Evolutionary conservation across 306 rosid species (phyloP), one percentile per base, ranked within the genome.

Genomic region (Sphenostylis stenocarpa): DNA sequence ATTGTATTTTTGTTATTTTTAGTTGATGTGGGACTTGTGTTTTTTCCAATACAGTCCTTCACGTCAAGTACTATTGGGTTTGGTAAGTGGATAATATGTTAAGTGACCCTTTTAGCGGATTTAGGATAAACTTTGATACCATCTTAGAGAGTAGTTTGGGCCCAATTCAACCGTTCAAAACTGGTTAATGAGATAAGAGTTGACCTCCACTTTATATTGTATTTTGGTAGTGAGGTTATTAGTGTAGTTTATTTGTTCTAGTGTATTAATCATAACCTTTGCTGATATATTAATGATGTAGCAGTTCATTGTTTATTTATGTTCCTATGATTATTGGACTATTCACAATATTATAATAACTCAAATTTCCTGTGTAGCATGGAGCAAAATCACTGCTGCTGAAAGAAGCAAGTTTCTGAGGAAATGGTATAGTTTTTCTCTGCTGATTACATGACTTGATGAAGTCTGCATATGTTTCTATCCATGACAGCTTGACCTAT

Each of bases 361-460:
- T 51, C 64, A 10, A 51, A 29, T 61, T 14, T 73, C 47, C 41
- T 71, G 23, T 88, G 87, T 71, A 96, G 99, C 94, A 71, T 96
- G 99, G 99, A 92, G 99, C 87, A 92, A 92, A 75, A 80, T 69
- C 75, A 89, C 99, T 84, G 93, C 93, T 73, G 79, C 90, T 72
- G 99, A 91, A 76, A 85, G 99, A 84, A 91, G 99, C 85, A 91
- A 87, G 77, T 55, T 33, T 80, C 81, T 96, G 52, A 85, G 99
- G 73, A 92, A 89, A 88, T 96, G 97, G 99, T 95, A 92, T 57
- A 26, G 29, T 75, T 71, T 45, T 78, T 72, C 31, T 56, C 58
- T 65, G 63, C 2, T 69, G 67, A 52, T 70, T 84, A 76, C 72
- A 29, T 57, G 43, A 82, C 44, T 12, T 14, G 19, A 36, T 57